Evolutionary conservation across 1,284 basidiomycete species (phyloP), one percentile per base, ranked within the genome.

Genomic region (Exobasidium rhododendri): DNA sequence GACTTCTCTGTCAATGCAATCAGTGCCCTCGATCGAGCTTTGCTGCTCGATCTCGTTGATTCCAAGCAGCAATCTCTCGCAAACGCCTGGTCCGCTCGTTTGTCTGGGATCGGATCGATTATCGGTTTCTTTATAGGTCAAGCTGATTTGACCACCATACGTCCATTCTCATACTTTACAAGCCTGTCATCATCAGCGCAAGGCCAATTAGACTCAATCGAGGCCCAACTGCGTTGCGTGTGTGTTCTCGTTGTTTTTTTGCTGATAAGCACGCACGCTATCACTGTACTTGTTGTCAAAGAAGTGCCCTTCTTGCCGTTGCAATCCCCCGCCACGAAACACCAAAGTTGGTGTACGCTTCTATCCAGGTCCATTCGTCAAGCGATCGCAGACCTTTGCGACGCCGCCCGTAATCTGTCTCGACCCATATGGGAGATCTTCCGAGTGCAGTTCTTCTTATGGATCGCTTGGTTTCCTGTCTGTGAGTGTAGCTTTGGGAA

Each of bases 51-150:
- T 71, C 82, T 84, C 2, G 73, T 85, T 0, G 80, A 83, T 3
- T 83, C 89, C 0, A 80, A 84, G 0, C 84, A 87, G 53, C 94
- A 97, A 79, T 87, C 92, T 6, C 83, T 86, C 22, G 94, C 89
- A 0, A 97, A 94, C 78, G 94, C 94, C 0, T 98, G 94, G 94
- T 93, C 91, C 1, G 91, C 91, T 0, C 84, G 90, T 24, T 92
- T 97, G 88, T 68, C 69, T 4, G 74, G 69, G 10, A 40, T 67
- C 0, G 77, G 77, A 5, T 63, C 72, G 1, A 67, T 79, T 35
- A 40, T 76, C 10, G 77, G 77, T 54, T 77, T 75, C 35, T 63
- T 76, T 13, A 62, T 77, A n/a, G 73, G 75, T 43, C 67, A 76
- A 49, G 55, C 72, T 20, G 70, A 77, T 45, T 59, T 78, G 43